Evolutionary conservation across 352 stramenopile genomes (phyloP), one percentile per base, ranked within the genome.

Genomic region (Pythium vanterpoolii): DNA sequence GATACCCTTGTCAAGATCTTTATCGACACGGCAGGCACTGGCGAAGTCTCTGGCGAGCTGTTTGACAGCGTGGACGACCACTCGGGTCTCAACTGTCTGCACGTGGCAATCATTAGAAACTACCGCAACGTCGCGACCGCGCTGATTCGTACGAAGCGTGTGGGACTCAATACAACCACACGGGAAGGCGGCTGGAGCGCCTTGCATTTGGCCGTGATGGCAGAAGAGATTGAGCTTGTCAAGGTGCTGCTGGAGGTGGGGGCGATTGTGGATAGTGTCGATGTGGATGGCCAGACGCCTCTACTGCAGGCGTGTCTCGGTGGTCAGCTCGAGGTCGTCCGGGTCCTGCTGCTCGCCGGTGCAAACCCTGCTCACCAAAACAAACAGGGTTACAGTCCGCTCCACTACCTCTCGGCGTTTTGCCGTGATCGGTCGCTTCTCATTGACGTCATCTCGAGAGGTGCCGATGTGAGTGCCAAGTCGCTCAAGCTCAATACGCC

Each of bases 401-500:
- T 90, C 13, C 82, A 92, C 36, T 90, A 88, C 26, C 64, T 90
- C 3, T 64, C 78, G 18, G 77, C 77, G 11, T 89, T 87, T 31
- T 92, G 82, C 44, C 65, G 72, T 26, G 74, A 89, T 31, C 66
- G 69, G 2, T 45, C 73, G 18, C 60, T 88, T 9, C 50, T 92
- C 6, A 45, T 67, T 1, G 69, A 85, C 40, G 36, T 90, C 13
- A 75, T 92, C 31, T 26, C 53, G 2, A 66, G 71, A 4, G 79
- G 77, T 23, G 79, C 71, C 2, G 76, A 88, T 49, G 78, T 90
- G 38, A 90, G 83, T 30, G 74, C 74, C 31, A 87, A 88, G 54
- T 83, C 77, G 2, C 76, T 86, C 36, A 89, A 89, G 43, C 71
- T 88, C 39, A 89, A 92, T 60, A 87, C 79, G 1, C 79, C 82